Evolutionary conservation across 108 stramenopile species (phyloP).

Genomic region (Stephanodiscus minutulus): DNA sequence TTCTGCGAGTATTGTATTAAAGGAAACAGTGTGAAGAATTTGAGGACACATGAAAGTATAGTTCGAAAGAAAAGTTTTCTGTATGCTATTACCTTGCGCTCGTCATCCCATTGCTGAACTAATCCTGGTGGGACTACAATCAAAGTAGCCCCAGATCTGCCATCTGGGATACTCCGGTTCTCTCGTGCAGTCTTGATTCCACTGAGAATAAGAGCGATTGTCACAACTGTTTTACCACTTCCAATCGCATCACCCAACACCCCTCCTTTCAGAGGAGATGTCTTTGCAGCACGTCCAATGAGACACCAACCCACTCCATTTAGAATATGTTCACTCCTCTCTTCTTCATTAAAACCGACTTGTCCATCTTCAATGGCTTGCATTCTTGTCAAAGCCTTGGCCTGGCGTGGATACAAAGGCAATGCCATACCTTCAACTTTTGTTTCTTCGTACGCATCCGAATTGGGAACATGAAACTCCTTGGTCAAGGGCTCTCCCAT

Average conservation of each 20-base stretch:
- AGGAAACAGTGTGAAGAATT: background rate
- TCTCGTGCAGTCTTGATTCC: slow-evolving; percentile 47
- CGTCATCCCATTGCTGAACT: slow-evolving; percentile 67
- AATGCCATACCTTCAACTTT: slow-evolving; percentile 38
- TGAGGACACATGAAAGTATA: background rate
- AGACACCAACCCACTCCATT: slow-evolving; percentile 66
- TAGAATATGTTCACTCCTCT: slow-evolving; percentile 58
- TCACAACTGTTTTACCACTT: slow-evolving; percentile 73
- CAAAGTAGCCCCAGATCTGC: slow-evolving; percentile 58
- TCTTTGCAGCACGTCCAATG: slow-evolving; percentile 53
- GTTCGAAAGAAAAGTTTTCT: background rate
- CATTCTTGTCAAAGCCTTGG: slow-evolving; percentile 66
- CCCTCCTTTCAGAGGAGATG: slow-evolving; percentile 53
- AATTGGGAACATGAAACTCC: slow-evolving; percentile 55
- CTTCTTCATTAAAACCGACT: slow-evolving; percentile 57
- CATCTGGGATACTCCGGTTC: slow-evolving; percentile 20
- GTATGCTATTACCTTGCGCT: slow-evolving; percentile 26
- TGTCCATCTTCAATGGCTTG: slow-evolving; percentile 55
- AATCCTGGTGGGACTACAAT: slow-evolving; percentile 74
- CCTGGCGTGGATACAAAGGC: slow-evolving; percentile 61
- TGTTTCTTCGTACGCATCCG: slow-evolving; percentile 23
- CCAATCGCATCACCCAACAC: slow-evolving; percentile 78
- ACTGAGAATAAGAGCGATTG: slow-evolving; percentile 65
- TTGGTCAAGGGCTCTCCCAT: slow-evolving; percentile 57
- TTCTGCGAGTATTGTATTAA: slow-evolving; percentile 34